phyloP scores from a whole-genome alignment of 345 rosid genomes.

The Combretum micranthum region DNA sequence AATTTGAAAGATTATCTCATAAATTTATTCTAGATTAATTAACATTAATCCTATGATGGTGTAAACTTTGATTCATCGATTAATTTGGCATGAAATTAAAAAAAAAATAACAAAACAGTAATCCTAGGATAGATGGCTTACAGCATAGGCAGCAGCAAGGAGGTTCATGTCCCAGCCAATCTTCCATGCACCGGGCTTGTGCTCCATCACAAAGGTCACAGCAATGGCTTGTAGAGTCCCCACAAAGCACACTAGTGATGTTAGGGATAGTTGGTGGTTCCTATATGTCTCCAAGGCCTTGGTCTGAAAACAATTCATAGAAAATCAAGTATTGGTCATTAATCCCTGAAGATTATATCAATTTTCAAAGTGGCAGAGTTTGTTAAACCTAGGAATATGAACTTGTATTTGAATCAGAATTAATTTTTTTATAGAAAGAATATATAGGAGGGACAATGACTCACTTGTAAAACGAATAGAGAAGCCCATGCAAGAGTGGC shows the following conservation, averaged over 20 bases:
- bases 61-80: no score
- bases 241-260: conserved; percentile 69
- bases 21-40: no score
- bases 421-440: not conserved
- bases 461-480: conserved; percentile 67
- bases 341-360: not conserved
- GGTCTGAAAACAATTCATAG: conserved; percentile 32
- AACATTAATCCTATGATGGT: no score
- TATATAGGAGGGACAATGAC: not conserved
- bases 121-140: conserved; percentile 13
- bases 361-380: no score
- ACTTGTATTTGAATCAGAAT: not conserved
- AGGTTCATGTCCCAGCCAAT: conserved; percentile 90
- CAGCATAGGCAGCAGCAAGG: conserved; percentile 95
- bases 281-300: conserved; percentile 77
- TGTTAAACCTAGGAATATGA: no score
- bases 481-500: conserved; percentile 94
- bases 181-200: conserved; percentile 49
- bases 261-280: conserved; percentile 74
- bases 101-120: no score
- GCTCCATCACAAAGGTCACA: conserved; percentile 74
- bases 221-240: conserved; percentile 81
- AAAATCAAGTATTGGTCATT: conserved; percentile 2
- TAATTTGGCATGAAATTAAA: no score
- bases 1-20: no score